phyloP scores from a whole-genome alignment of 768 basidiomycete species.

The Russula sp. region DNA sequence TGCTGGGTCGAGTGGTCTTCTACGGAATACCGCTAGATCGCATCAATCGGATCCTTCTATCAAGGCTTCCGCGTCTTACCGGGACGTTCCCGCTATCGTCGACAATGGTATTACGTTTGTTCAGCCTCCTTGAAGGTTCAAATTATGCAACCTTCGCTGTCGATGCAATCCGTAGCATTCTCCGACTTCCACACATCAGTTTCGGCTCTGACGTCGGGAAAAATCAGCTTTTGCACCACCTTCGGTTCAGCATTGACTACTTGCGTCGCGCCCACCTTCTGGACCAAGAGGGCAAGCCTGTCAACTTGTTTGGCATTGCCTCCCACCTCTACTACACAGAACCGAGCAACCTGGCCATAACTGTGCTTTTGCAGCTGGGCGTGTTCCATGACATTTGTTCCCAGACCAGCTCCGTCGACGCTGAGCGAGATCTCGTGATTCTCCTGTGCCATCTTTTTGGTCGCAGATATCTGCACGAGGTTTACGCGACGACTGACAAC shows the following conservation, averaged over 20 bases:
- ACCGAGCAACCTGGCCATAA: conserved; percentile 63
- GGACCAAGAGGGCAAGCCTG: conserved; percentile 47
- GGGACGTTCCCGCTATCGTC: conserved; percentile 63
- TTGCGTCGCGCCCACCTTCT: conserved; percentile 53
- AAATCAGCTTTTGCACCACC: conserved; percentile 55
- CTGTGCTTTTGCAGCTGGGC: conserved; percentile 50
- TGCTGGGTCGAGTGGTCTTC: conserved; percentile 66
- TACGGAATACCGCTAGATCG: conserved; percentile 61
- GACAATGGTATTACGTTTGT: conserved; percentile 57
- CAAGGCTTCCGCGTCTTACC: conserved; percentile 53
- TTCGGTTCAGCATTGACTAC: conserved; percentile 68
- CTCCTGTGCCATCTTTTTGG: conserved; percentile 64
- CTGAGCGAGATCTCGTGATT: conserved; percentile 46
- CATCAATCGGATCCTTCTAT: conserved; percentile 57
- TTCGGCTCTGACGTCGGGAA: conserved; percentile 50
- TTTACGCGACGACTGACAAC: conserved; percentile 37
- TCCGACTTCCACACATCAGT: conserved; percentile 53
- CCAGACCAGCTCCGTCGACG: conserved; percentile 34
- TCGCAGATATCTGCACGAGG: conserved; percentile 46
- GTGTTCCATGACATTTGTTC: conserved; percentile 53
- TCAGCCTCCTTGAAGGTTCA: conserved; percentile 62
- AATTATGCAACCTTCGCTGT: conserved; percentile 43
- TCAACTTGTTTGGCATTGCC: conserved; percentile 50
- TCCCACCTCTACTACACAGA: conserved; percentile 60
- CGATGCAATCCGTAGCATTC: conserved; percentile 45